Base-by-base conservation (phyloP, 1,284 basidiomycete genomes). In the Cystobasidium sp. region DNA sequence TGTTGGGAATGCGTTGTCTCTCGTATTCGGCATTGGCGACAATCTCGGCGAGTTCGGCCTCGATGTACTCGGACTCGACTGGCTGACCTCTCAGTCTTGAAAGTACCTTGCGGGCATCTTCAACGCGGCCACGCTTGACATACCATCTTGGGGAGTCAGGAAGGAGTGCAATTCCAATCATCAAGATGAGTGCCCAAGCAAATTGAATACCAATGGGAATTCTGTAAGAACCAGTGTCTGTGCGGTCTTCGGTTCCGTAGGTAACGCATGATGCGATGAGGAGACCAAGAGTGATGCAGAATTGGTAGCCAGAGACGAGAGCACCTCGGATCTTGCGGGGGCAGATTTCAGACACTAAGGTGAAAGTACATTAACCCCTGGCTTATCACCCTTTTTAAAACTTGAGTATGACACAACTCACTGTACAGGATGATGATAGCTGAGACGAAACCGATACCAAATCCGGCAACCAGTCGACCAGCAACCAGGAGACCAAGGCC, bases 121-220 rank as follows among this genome's bases (percentile, higher is more conserved):
- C 78, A 47, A 76, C 56, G 0, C 68, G 46, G 20, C 77, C 79
- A 4, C 70, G 66, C 73, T 76, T 78, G 75, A 79, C 73, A 20
- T 76, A 75, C 76, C 67, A 79, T 4, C 79, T 76, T 12, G 78
- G 78, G 58, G 80, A 81, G 70, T 80, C 78, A 31, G 80, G 79
- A 41, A 80, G 51, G 39, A 71, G 74, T 55, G 78, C 68, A 47
- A 80, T 76, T 62, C 65, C 56, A 10, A 51, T 56, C 43, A 75
- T 78, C 24, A 79, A 44, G 47, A 68, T 58, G 22, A 75, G 10
- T 22, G 43, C 64, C 75, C 75, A 75, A 20, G 74, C 59, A 63
- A 73, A 73, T 58, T 71, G 73, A 59, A 80, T 74, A 20, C 58
- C 71, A 56, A 77, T 80, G 37, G 80, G 80, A 46, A 80, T 79